Conservation (phyloP, 2,329 filamentous ascomycete genomes). For the Phialocephala subalpina region DNA sequence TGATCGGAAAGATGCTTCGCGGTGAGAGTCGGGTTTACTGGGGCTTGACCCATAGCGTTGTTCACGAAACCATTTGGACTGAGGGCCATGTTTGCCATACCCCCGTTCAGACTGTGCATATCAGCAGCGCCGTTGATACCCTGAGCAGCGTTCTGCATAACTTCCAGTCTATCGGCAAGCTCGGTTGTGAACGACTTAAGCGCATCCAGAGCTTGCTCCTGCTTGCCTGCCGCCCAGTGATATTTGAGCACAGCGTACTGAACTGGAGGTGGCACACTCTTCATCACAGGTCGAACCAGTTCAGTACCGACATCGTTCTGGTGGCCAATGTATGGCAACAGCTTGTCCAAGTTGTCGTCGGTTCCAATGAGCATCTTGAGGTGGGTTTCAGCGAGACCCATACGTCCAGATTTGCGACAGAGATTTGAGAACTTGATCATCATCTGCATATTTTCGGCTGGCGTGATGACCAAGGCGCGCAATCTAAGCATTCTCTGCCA, state of each 20-base stretch:
- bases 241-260: constrained; percentile 98
- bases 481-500: constrained; percentile 99
- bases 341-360: constrained; percentile 66
- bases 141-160: constrained; percentile 39
- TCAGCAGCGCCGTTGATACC: constrained; percentile 40
- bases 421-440: constrained; percentile 99
- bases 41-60: constrained; percentile 49
- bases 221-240: constrained; percentile 87
- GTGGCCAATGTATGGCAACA: constrained; percentile 59
- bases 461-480: constrained; percentile 88
- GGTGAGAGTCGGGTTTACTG: constrained; percentile 28
- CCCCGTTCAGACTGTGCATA: constrained; percentile 50
- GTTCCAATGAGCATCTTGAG: constrained; percentile 87
- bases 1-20: constrained; percentile 63
- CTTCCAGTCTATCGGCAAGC: constrained; percentile 51
- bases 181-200: constrained; percentile 69
- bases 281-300: constrained; percentile 26
- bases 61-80: constrained; percentile 27
- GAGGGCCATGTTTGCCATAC: constrained; percentile 18
- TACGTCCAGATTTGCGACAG: constrained; percentile 93
- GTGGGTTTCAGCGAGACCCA: constrained; percentile 94
- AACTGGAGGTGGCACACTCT: constrained; percentile 69
- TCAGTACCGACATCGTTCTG: constrained; percentile 30
- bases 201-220: constrained; percentile 64
- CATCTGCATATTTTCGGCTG: constrained; percentile 96